Evolutionary conservation across 1,284 basidiomycete genomes (phyloP).

Genomic region (Microbotryomycetes sp.): DNA sequence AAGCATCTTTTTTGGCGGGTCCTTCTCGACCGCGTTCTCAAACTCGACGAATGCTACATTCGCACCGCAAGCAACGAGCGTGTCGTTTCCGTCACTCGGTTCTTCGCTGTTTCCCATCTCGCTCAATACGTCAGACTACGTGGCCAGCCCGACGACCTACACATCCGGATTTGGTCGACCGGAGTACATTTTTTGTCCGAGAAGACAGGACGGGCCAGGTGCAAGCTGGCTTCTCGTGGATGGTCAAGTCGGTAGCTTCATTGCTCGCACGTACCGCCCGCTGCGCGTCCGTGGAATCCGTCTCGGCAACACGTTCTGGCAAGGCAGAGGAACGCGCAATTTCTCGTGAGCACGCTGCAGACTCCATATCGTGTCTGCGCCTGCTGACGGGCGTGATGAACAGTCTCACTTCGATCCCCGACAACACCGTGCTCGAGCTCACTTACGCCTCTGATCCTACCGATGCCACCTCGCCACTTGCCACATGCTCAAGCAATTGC

Average conservation of each 20-base stretch:
- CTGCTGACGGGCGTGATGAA: too few species aligned
- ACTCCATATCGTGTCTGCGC: neutral
- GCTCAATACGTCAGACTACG: conserved; percentile 51
- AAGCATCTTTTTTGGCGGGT: conserved; percentile 79
- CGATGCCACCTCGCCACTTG: conserved; percentile 29
- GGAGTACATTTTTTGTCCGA: conserved; percentile 72
- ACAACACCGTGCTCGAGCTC: conserved; percentile 34
- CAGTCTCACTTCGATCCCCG: conserved; percentile 36
- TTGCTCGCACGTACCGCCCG: conserved; percentile 63
- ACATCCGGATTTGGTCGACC: conserved; percentile 62
- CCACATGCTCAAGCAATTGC: conserved; percentile 41
- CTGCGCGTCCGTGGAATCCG: conserved; percentile 70
- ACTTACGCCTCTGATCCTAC: conserved; percentile 30
- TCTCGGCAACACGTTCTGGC: conserved; percentile 80
- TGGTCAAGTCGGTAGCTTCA: conserved; percentile 60
- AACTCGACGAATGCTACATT: conserved; percentile 38
- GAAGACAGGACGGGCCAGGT: conserved; percentile 62
- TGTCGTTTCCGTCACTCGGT: conserved; percentile 73
- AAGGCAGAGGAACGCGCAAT: conserved; percentile 67
- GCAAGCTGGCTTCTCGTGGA: conserved; percentile 79
- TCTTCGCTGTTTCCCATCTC: conserved; percentile 77
- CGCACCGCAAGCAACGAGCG: conserved; percentile 56
- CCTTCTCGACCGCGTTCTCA: conserved; percentile 50
- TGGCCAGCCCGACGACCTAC: conserved; percentile 64
- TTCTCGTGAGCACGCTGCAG: conserved; percentile 61